phyloP scores from a whole-genome alignment of 495 filamentous ascomycete species.

The Talaromyces adpressus region DNA sequence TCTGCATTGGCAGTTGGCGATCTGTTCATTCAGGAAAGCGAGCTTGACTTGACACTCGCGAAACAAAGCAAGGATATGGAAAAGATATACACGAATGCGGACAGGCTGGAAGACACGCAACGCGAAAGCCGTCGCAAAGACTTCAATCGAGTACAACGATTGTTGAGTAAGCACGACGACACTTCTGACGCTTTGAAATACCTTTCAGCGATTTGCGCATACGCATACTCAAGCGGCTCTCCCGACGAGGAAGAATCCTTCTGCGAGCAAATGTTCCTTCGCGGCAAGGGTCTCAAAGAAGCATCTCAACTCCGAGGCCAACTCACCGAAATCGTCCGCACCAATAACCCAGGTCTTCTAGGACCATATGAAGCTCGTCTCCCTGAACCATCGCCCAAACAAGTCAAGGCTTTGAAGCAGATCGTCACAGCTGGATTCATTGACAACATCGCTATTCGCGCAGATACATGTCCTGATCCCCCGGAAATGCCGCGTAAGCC shows the following conservation, averaged over 20 bases:
- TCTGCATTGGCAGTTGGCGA: conserved; percentile 83
- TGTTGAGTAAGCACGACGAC: conserved; percentile 74
- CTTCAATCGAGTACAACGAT: conserved; percentile 69
- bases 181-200: conserved; percentile 85
- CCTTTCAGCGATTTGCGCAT: conserved; percentile 74
- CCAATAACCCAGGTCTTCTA: conserved; percentile 64
- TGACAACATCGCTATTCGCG: conserved; percentile 90
- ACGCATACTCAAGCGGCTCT: conserved; percentile 58
- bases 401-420: conserved; percentile 78
- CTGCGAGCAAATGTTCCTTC: conserved; percentile 75
- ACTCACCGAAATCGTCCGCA: conserved; percentile 69
- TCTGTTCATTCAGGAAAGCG: conserved; percentile 78
- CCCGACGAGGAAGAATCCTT: conserved; percentile 53
- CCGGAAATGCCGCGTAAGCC: conserved; percentile 66
- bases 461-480: conserved; percentile 70
- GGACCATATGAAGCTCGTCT: conserved; percentile 52
- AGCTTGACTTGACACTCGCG: conserved; percentile 49
- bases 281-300: conserved; percentile 78
- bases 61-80: conserved; percentile 30
- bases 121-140: conserved; percentile 57
- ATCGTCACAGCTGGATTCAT: conserved; percentile 91
- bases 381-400: conserved; percentile 60
- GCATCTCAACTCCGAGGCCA: conserved; percentile 75
- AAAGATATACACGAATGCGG: conserved; percentile 54
- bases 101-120: conserved; percentile 60